Percentiles rank a stretch among this genome's conserved stretches.
Evolutionary conservation across 2,329 filamentous ascomycete species (phyloP).

Genomic region (Colletotrichum sp.): DNA sequence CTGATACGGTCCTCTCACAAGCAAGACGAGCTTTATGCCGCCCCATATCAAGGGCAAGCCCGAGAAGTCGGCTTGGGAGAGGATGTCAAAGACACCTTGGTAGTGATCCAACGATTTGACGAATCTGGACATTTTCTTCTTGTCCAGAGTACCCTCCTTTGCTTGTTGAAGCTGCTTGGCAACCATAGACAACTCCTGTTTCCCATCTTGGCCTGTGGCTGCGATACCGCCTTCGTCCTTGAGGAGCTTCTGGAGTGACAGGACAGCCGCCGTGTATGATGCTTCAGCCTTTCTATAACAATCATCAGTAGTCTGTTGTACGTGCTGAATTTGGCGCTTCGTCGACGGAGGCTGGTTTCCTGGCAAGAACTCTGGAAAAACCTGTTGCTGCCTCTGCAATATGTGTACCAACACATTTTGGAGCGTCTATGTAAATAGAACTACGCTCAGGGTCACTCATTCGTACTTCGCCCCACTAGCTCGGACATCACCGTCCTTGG

Average conservation of each 20-base stretch:
- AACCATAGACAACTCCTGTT: constrained; percentile 23
- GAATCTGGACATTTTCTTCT: constrained; percentile 22
- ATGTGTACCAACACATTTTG: not conserved
- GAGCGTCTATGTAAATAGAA: not conserved
- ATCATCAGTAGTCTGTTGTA: not conserved
- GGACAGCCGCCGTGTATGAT: constrained; percentile 23
- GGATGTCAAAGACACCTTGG: constrained; percentile 29
- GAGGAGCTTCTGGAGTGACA: constrained; percentile 25
- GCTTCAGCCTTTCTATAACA: constrained; percentile 18
- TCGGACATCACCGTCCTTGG: constrained; percentile 10
- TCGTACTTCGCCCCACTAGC: not conserved
- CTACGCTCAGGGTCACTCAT: not conserved
- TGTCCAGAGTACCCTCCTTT: constrained; percentile 13
- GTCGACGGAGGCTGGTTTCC: not conserved
- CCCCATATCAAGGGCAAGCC: constrained; percentile 31
- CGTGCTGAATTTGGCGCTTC: not conserved
- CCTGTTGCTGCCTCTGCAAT: not conserved
- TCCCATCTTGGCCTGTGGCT: constrained; percentile 2
- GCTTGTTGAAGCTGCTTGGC: constrained; percentile 13
- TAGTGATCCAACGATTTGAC: constrained; percentile 27
- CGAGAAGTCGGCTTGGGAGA: constrained; percentile 28
- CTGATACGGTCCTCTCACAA: not conserved
- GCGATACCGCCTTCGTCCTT: constrained; percentile 21
- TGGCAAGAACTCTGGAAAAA: not conserved
- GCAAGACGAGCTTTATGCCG: constrained; percentile 21